phyloP scores from a whole-genome alignment of 352 stramenopile species.

The Phytopythium oedochilum region DNA sequence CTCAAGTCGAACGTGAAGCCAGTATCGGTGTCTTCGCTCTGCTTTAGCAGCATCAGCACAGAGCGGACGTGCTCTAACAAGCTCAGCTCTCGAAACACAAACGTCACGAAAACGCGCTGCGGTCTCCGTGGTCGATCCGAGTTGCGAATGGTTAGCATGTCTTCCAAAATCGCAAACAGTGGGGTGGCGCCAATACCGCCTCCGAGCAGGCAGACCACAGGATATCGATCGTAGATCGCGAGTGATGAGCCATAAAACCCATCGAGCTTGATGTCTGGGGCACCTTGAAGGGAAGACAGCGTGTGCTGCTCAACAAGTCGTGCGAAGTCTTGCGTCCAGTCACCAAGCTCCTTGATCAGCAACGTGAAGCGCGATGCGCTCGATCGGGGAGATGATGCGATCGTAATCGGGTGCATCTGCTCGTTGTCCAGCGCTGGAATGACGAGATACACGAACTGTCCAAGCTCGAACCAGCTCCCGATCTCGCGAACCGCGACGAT shows the following conservation, averaged over 20 bases:
- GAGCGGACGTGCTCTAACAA: slow-evolving; percentile 9
- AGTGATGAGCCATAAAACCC: slow-evolving; percentile 14
- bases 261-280: slow-evolving; percentile 14
- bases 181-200: slow-evolving; percentile 7
- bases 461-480: slow-evolving; percentile 6
- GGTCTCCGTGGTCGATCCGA: background rate
- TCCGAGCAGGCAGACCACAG: slow-evolving; percentile 9
- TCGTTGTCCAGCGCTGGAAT: slow-evolving; percentile 12
- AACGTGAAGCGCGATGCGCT: slow-evolving; percentile 10
- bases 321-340: slow-evolving; percentile 12
- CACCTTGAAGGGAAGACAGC: background rate
- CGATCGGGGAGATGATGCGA: slow-evolving; percentile 14
- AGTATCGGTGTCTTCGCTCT: background rate
- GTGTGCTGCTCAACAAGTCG: slow-evolving; percentile 5
- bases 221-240: slow-evolving; percentile 4
- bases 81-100: slow-evolving; percentile 11
- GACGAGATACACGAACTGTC: slow-evolving; percentile 16
- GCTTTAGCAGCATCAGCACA: slow-evolving; percentile 3
- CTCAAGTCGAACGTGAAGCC: background rate
- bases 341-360: slow-evolving; percentile 12
- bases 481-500: slow-evolving; percentile 7
- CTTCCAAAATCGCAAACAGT: slow-evolving; percentile 14
- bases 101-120: slow-evolving; percentile 6
- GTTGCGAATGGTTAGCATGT: slow-evolving; percentile 5
- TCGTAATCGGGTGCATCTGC: slow-evolving; percentile 23